Conservation (phyloP, 306 rosid genomes). For the Cucurbita moschata region DNA sequence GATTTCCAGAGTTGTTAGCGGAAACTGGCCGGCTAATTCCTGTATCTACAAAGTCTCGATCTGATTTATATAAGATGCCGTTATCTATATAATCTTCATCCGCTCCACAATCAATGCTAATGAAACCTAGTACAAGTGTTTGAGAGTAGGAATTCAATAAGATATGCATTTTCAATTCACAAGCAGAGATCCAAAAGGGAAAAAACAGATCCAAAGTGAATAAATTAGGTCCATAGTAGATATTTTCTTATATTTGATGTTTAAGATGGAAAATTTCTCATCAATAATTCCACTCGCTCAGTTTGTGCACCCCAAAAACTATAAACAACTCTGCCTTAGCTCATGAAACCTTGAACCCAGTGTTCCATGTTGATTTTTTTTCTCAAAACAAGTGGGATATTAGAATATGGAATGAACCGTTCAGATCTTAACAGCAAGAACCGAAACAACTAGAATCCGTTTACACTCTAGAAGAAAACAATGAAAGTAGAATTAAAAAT, state of each 20-base stretch:
- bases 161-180: background rate
- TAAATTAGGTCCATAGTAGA: background rate
- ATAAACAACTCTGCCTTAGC: background rate
- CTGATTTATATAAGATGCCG: constrained; percentile 10
- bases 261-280: background rate
- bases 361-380: background rate
- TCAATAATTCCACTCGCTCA: background rate
- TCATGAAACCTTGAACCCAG: background rate
- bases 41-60: constrained; percentile 9
- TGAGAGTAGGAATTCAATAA: constrained; percentile 1
- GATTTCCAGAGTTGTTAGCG: background rate
- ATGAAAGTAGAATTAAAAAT: background rate
- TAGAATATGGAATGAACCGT: background rate
- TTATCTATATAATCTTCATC: background rate
- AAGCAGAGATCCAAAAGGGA: background rate
- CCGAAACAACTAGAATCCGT: background rate
- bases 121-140: constrained; percentile 17
- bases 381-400: background rate
- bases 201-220: background rate
- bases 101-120: constrained; percentile 28
- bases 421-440: background rate
- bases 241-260: background rate
- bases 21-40: background rate
- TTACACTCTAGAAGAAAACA: background rate
- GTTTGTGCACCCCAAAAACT: background rate